Base-by-base conservation (phyloP, 129 eudicot genomes). In the Oenanthe sinensis region DNA sequence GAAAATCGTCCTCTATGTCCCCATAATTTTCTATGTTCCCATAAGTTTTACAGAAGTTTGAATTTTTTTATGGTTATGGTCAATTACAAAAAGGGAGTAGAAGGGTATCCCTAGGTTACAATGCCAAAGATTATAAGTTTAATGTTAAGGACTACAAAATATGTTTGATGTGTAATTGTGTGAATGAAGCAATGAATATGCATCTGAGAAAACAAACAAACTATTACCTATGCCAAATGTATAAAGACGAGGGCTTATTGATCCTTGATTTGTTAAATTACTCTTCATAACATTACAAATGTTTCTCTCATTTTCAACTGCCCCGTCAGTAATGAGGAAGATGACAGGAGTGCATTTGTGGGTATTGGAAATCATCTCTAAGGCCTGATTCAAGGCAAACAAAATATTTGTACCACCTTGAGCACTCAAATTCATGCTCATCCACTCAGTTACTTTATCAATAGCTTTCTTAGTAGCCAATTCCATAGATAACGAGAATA, bases 171-270 rank as follows among this genome's bases (percentile, higher is more conserved):
- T n/a, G n/a, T n/a, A n/a, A n/a, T n/a, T 26, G 33, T 72, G 1
- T 28, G 46, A 11, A 17, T 24, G 46, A 17, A 45, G 22, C 77
- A 33, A 46, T 6, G 33, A 74, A 12, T 10, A 26, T 0, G 77
- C 10, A 26, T 13, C 17, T 16, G n/a, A n/a, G n/a, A n/a, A n/a
- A 72, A 9, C 54, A 33, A 75, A 47, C 55, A 43, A 79, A 67
- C 72, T 39, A 78, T 78, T 92, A 95, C 99, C 99, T 84, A 92
- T 95, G 65, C 99, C 99, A 83, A 95, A 86, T 13, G 99, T 95
- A 82, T 86, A 89, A 58, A 95, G 84, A 26, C 97, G 93, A 45
- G 99, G 94, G 74, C 81, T 76, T 30, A 88, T 22, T 55, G 89
- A 79, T 78, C 86, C 85, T 77, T 80, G 84, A 79, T 78, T 82